phyloP scores from a whole-genome alignment of 345 rosid genomes.

The Turnera subulata region DNA sequence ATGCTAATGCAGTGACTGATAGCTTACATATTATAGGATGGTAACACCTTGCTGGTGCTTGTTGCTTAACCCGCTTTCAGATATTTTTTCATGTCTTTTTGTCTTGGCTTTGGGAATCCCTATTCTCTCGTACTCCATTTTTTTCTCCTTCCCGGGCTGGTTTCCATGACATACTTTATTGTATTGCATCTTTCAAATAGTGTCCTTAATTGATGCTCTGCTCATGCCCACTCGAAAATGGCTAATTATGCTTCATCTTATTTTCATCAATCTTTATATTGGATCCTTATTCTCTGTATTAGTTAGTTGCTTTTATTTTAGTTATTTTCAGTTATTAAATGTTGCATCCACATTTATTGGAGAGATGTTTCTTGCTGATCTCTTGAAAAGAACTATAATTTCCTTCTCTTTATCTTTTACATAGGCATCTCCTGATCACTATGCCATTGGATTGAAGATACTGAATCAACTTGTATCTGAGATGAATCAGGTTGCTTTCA shows the following conservation, averaged over 20 bases:
- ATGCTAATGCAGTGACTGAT: no score
- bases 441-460: slow-evolving; percentile 91
- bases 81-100: no score
- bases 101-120: no score
- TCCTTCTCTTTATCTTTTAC: slow-evolving; percentile 14
- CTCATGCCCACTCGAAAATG: background rate
- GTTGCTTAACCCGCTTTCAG: no score
- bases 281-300: background rate
- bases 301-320: background rate
- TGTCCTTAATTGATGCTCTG: background rate
- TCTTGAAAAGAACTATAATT: background rate
- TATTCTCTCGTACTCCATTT: background rate
- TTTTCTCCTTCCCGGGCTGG: background rate
- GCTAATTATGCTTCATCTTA: background rate
- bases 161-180: background rate
- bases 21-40: no score
- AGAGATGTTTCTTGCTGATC: background rate
- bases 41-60: no score
- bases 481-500: slow-evolving; percentile 84
- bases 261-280: background rate
- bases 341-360: background rate
- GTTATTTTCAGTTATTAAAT: background rate
- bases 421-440: slow-evolving; percentile 84
- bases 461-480: slow-evolving; percentile 94
- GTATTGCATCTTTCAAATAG: background rate